phyloP scores from a whole-genome alignment of 805 yeast genomes.

The Candida tibetensis region DNA sequence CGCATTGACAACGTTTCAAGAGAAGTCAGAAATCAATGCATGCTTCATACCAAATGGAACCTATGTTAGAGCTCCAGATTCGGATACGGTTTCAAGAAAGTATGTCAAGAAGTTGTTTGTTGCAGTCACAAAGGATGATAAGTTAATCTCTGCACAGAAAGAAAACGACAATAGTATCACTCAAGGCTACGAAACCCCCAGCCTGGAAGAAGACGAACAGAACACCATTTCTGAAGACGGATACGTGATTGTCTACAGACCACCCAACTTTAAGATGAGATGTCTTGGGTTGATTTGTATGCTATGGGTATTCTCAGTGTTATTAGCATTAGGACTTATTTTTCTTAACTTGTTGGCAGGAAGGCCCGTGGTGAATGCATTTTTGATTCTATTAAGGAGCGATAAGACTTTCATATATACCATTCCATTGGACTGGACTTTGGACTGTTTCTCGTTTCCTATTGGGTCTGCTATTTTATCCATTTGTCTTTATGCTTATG shows the following conservation, averaged over 20 bases:
- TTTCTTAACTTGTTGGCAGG: conserved; percentile 30
- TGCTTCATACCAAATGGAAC: conserved; percentile 79
- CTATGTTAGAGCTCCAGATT: conserved; percentile 82
- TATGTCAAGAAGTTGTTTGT: conserved; percentile 68
- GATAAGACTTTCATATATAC: background rate
- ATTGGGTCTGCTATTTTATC: conserved; percentile 18
- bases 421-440: conserved; percentile 15
- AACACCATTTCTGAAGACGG: conserved; percentile 34
- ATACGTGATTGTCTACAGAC: conserved; percentile 80
- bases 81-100: conserved; percentile 69
- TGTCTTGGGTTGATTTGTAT: conserved; percentile 46
- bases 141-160: conserved; percentile 37
- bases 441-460: conserved; percentile 19
- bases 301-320: conserved; percentile 47
- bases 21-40: conserved; percentile 42
- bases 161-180: conserved; percentile 12
- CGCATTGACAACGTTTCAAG: conserved; percentile 43
- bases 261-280: conserved; percentile 69
- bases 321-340: conserved; percentile 22
- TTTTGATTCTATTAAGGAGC: background rate
- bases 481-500: conserved; percentile 7
- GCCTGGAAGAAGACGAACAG: conserved; percentile 44
- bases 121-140: conserved; percentile 78
- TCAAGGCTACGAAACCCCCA: conserved; percentile 29
- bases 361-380: conserved; percentile 13